Evolutionary conservation across 208 protist species (phyloP), one percentile per base, ranked within the genome.

Genomic region (Leishmania mexicana): DNA sequence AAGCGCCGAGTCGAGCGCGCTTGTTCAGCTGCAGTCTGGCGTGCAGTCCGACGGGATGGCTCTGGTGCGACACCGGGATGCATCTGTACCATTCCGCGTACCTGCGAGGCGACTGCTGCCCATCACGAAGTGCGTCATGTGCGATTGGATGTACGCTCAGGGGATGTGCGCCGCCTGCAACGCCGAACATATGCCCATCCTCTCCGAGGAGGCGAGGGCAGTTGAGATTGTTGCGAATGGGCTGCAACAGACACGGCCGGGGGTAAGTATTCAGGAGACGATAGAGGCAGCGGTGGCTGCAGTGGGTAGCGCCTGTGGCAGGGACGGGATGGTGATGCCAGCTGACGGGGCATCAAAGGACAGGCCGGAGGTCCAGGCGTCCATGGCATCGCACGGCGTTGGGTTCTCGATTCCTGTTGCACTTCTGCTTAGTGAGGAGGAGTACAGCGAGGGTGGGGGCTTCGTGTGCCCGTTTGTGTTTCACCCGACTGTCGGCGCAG

Each of bases 381-480:
- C 31, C 19, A 49, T 77, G 28, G 47, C 62, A 70, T 28, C 62
- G 54, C 57, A 45, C 47, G 79, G 75, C 11, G 84, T 83, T 19
- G 49, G 38, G 6, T 90, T 88, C 75, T 73, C 72, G 15, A 65
- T 93, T 45, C 85, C 90, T 38, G 83, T 84, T 47, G 65, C 73
- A 42, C 65, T 89, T 57, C 83, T 93, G 15, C 78, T 90, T 15
- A 77, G 77, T 54, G 88, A 91, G 60, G 86, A 88, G 58, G 84
- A 89, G 49, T 86, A 80, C 80, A 81, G 72, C 53, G 79, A 83
- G 31, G 62, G 67, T 8, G 54, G 72, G 42, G 77, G 78, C 10
- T 86, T 93, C 75, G 71, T 89, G 51, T 93, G 84, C 73, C 89
- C 86, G 15, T 95, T 96, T 85, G 85, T 90, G 31, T 94, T 87